phyloP scores from a whole-genome alignment of 2,329 filamentous ascomycete species.

The Leptographium radiaticola region DNA sequence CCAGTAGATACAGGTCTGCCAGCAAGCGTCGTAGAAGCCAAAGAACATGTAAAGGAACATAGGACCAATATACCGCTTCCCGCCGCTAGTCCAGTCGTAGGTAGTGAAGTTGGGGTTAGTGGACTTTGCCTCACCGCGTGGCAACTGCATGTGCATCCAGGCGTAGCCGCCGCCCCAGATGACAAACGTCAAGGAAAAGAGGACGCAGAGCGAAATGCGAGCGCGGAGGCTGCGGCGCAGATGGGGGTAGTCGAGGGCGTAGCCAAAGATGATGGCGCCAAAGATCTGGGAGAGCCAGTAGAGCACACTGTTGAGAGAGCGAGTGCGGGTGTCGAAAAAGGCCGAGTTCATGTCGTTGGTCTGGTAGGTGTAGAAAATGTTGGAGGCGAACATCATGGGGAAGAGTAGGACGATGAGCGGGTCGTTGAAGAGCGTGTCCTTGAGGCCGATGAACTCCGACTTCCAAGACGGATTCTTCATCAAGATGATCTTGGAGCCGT shows the following conservation, averaged over 20 bases:
- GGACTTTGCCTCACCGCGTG: slow-evolving; percentile 25
- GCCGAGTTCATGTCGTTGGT: slow-evolving; percentile 54
- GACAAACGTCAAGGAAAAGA: slow-evolving; percentile 59
- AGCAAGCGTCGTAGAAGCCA: slow-evolving; percentile 77
- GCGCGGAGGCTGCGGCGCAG: slow-evolving; percentile 56
- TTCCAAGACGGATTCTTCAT: slow-evolving; percentile 88
- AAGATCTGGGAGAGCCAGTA: slow-evolving; percentile 72
- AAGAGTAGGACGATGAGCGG: slow-evolving; percentile 64
- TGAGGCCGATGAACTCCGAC: slow-evolving; percentile 64
- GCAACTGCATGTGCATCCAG: slow-evolving; percentile 52
- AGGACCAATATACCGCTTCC: slow-evolving; percentile 51
- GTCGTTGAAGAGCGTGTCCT: slow-evolving; percentile 56
- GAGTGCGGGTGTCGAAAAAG: slow-evolving; percentile 60
- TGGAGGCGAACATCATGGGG: slow-evolving; percentile 70
- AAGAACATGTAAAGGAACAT: slow-evolving; percentile 90
- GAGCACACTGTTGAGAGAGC: slow-evolving; percentile 61
- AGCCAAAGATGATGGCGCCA: slow-evolving; percentile 61
- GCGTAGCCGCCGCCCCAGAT: slow-evolving; percentile 77
- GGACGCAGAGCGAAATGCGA: slow-evolving; percentile 43
- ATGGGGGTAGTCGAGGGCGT: slow-evolving; percentile 47
- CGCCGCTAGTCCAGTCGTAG: slow-evolving; percentile 52
- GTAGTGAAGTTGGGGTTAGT: slow-evolving; percentile 12
- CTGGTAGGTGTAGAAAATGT: slow-evolving; percentile 75
- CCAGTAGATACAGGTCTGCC: slow-evolving; percentile 90
- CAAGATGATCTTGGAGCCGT: slow-evolving; percentile 68